Percentiles rank a stretch among this genome's conserved stretches.
phyloP scores from a whole-genome alignment of 495 filamentous ascomycete genomes.

The Penicillium diatomitis region DNA sequence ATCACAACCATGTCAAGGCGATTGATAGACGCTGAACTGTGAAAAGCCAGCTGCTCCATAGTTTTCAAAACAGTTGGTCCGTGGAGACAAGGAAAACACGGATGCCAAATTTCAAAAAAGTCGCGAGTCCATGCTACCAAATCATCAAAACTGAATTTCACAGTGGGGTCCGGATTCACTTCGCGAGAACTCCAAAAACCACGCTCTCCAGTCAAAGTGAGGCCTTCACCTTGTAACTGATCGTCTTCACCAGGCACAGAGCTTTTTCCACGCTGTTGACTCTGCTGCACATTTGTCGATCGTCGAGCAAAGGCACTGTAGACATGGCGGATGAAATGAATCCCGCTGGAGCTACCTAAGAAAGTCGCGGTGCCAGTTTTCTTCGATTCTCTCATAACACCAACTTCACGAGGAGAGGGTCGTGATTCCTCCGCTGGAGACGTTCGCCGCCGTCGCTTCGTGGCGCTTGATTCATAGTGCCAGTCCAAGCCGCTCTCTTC shows the following conservation, averaged over 20 bases:
- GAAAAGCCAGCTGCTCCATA: constrained; percentile 22
- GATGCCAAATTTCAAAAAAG: constrained; percentile 45
- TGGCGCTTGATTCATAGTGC: constrained; percentile 9
- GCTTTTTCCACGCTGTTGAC: constrained; percentile 19
- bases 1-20: constrained; percentile 27
- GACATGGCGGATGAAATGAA: constrained; percentile 40
- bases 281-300: constrained; percentile 24
- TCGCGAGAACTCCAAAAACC: constrained; percentile 24
- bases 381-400: constrained; percentile 30
- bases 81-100: constrained; percentile 37
- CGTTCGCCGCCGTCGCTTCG: constrained; percentile 25
- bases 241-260: constrained; percentile 41
- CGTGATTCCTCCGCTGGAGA: constrained; percentile 11
- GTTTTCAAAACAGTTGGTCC: constrained; percentile 31
- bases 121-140: constrained; percentile 29
- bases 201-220: constrained; percentile 5
- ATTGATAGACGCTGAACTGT: constrained; percentile 14
- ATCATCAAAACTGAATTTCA: constrained; percentile 19
- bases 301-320: constrained; percentile 35
- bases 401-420: constrained; percentile 28
- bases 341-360: constrained; percentile 42
- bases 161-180: constrained; percentile 9
- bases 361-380: constrained; percentile 30
- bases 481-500: constrained; percentile 15
- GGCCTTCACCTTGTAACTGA: constrained; percentile 18